Percentiles rank a stretch among this genome's conserved stretches.
These are phyloP conservation scores for Diversispora eburnea DNA, from an alignment of 192 early-diverging fungal species.

Conservation along the genomic window DNA sequence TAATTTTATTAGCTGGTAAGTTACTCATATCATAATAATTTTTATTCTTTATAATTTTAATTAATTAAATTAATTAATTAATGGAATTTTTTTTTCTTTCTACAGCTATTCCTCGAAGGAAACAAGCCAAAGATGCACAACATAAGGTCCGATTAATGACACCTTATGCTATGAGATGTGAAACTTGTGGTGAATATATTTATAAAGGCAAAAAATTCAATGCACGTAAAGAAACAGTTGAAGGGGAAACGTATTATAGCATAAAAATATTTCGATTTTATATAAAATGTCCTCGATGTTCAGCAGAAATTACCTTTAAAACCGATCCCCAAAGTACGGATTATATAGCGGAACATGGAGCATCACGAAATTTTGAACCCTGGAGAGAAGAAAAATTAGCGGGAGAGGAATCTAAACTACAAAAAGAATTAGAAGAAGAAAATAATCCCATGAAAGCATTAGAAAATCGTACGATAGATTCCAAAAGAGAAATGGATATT, in stretches of 20 bases:
- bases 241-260: constrained; percentile 65
- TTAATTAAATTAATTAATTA: not conserved
- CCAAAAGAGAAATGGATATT: constrained; percentile 96
- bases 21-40: not conserved
- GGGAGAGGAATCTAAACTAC: constrained; percentile 51
- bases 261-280: constrained; percentile 80
- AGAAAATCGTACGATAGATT: constrained; percentile 90
- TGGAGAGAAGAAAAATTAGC: constrained; percentile 71
- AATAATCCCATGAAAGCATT: constrained; percentile 93
- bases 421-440: constrained; percentile 77
- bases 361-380: constrained; percentile 91
- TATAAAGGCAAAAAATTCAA: constrained; percentile 99
- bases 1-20: not conserved
- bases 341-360: constrained; percentile 92
- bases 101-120: constrained; percentile 66
- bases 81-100: not conserved
- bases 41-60: not conserved
- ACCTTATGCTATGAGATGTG: constrained; percentile 98
- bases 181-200: constrained; percentile 93
- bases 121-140: constrained; percentile 75
- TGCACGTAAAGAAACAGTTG: constrained; percentile 86
- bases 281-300: constrained; percentile 88
- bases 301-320: constrained; percentile 96
- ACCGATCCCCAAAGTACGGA: constrained; percentile 95
- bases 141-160: constrained; percentile 98